phyloP scores from a whole-genome alignment of 805 yeast species.

The Yamadazyma sp. region DNA sequence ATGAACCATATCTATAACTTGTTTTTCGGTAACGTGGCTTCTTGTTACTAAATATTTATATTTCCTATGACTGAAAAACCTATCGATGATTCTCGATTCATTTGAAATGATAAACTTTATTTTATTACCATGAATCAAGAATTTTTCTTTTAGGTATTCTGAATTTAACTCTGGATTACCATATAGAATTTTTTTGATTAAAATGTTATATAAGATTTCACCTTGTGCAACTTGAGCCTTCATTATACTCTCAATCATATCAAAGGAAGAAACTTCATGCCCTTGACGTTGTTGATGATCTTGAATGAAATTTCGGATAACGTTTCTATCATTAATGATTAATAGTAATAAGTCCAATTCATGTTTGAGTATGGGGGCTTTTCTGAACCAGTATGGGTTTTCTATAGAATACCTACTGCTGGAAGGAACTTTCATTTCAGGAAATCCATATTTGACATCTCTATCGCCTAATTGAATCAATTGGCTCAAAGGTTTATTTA shows the following conservation, averaged over 20 bases:
- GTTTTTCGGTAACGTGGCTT: not conserved
- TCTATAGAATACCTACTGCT: constrained; percentile 5
- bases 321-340: constrained; percentile 8
- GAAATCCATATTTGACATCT: constrained; percentile 9
- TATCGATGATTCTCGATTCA: constrained; percentile 7
- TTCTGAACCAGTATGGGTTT: constrained; percentile 9
- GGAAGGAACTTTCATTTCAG: constrained; percentile 9
- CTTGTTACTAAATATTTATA: not conserved
- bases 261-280: constrained; percentile 3
- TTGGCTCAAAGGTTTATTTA: constrained; percentile 9
- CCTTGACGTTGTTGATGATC: constrained; percentile 5
- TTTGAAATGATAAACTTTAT: constrained; percentile 12
- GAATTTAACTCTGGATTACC: constrained; percentile 6
- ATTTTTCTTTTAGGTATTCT: constrained; percentile 3
- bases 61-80: constrained; percentile 1
- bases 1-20: constrained; percentile 8
- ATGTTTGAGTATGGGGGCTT: constrained; percentile 7
- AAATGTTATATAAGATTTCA: constrained; percentile 9
- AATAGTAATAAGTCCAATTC: constrained; percentile 14
- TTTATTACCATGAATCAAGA: constrained; percentile 8
- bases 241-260: constrained; percentile 10
- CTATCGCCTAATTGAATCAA: constrained; percentile 4
- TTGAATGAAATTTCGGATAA: constrained; percentile 7
- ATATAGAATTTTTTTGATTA: constrained; percentile 12
- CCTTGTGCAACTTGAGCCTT: constrained; percentile 15